Evolutionary conservation across 768 basidiomycete species (phyloP).

Genomic region (Termitomyces sp.): DNA sequence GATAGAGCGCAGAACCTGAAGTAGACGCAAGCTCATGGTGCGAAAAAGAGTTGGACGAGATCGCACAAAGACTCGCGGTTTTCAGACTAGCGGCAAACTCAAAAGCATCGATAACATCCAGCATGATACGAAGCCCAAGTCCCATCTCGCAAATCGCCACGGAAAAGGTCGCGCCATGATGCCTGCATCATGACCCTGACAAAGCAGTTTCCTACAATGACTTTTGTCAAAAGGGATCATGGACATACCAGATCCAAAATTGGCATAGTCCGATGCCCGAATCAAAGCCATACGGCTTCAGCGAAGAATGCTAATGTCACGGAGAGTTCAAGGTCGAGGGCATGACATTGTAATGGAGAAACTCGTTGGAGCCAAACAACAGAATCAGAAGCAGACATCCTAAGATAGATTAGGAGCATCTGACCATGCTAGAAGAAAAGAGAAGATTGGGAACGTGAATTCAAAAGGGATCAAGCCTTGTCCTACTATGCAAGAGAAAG

Average conservation of each 20-base stretch:
- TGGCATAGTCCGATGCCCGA: conserved; percentile 47
- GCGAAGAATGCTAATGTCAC: conserved; percentile 38
- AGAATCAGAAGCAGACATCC: neutral
- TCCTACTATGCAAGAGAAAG: conserved; percentile 67
- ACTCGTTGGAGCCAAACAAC: conserved; percentile 21
- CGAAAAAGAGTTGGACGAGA: neutral
- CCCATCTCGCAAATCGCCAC: too few relatives aligned
- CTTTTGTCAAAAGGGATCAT: conserved; percentile 36
- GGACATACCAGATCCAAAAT: conserved; percentile 54
- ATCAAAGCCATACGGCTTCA: conserved; percentile 43
- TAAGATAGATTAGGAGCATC: conserved; percentile 17
- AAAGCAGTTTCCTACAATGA: too few relatives aligned
- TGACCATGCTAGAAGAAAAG: conserved; percentile 37
- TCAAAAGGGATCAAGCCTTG: conserved; percentile 7
- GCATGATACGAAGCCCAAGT: conserved; percentile 62
- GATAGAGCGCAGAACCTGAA: conserved; percentile 37
- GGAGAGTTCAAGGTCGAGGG: neutral
- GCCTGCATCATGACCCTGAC: too few relatives aligned
- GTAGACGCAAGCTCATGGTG: neutral
- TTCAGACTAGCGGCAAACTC: conserved; percentile 64
- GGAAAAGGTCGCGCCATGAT: too few relatives aligned
- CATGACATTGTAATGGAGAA: too few relatives aligned
- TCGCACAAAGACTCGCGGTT: conserved; percentile 53
- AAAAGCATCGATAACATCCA: conserved; percentile 71
- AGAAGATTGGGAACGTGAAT: neutral